These are phyloP conservation scores for Sorghum bicolor DNA, from an alignment of 176 grass and related monocot genomes.

Conservation along the genomic window Sorghum_bicolor_NCBIv3 NC_012878.2:18427001-18427500, in stretches of 20 bases:
- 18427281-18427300: conserved; percentile 42
- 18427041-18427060: conserved; percentile 76
- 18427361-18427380: conserved; percentile 54
- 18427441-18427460: conserved; percentile 45
- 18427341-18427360: conserved; percentile 62
- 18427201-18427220: conserved; percentile 53
- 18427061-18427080: conserved; percentile 54
- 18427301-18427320: conserved; percentile 75
- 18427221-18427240: conserved; percentile 42
- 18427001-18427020: not conserved
- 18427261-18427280: conserved; percentile 35
- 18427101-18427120: conserved; percentile 50
- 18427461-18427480: conserved; percentile 53
- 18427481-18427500: conserved; percentile 49
- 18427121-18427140: conserved; percentile 32
- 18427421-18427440: conserved; percentile 49
- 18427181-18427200: conserved; percentile 43
- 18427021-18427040: conserved; percentile 49
- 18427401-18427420: conserved; percentile 52
- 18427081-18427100: conserved; percentile 68
- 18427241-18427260: conserved; percentile 43
- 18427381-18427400: conserved; percentile 67
- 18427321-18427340: conserved; percentile 39
- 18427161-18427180: conserved; percentile 11
- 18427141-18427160: conserved; percentile 23